phyloP scores from a whole-genome alignment of 106 monocot species.

The Dioscorea zingiberensis region DNA sequence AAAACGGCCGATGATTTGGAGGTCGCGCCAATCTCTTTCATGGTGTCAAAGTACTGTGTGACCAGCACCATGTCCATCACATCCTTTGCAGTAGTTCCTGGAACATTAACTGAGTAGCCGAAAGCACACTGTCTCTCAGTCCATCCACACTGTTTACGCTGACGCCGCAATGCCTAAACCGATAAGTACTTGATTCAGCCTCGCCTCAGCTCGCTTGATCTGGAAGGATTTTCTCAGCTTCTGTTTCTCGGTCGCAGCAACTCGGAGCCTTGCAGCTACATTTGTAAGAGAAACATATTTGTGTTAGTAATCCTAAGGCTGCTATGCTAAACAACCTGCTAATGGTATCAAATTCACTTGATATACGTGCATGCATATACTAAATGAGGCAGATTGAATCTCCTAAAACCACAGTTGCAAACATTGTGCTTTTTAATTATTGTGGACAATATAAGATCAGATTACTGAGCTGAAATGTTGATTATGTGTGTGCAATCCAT shows the following conservation, averaged over 20 bases:
- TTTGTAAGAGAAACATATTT: not conserved
- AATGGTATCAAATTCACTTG: no score
- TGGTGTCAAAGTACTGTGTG: conserved; percentile 60
- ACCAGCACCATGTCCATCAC: conserved; percentile 72
- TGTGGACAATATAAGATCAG: no score
- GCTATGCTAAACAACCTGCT: no score
- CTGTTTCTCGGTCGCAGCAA: conserved; percentile 54
- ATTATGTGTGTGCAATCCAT: no score
- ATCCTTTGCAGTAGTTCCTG: conserved; percentile 60
- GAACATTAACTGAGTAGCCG: conserved; percentile 54
- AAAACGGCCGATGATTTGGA: conserved; percentile 50
- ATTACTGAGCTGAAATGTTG: no score
- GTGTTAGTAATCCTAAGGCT: no score
- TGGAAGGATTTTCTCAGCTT: conserved; percentile 65
- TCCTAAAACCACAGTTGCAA: no score
- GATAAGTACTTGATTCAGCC: conserved; percentile 58
- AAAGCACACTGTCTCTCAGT: conserved; percentile 50
- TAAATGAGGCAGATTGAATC: no score
- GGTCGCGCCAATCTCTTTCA: conserved; percentile 57
- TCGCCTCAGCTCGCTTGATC: conserved; percentile 62
- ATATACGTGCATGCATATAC: no score
- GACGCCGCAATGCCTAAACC: conserved; percentile 54
- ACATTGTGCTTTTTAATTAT: no score
- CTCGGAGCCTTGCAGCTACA: conserved; percentile 54
- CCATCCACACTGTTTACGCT: conserved; percentile 56